phyloP scores from a whole-genome alignment of 1,139 yeast species.

The Wickerhamomyces sp. region DNA sequence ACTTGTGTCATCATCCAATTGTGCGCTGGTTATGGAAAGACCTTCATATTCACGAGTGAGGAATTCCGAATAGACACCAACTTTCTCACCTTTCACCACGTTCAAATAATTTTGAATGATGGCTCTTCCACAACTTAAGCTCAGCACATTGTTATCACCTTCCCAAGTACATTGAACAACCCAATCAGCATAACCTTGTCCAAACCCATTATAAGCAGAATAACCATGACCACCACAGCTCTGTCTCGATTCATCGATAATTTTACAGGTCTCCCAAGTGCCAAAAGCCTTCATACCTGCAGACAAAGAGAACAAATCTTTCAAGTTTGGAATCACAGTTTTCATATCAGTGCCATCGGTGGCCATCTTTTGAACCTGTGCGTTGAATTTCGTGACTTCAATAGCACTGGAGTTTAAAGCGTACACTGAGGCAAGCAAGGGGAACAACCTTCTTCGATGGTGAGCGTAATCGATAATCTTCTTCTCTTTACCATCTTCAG shows the following conservation, averaged over 20 bases:
- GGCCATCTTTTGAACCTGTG: slow-evolving; percentile 54
- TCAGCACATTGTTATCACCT: slow-evolving; percentile 86
- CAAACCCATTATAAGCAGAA: slow-evolving; percentile 83
- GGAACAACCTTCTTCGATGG: slow-evolving; percentile 81
- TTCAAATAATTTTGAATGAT: slow-evolving; percentile 41
- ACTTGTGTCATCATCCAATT: slow-evolving; percentile 26
- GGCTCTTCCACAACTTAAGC: slow-evolving; percentile 78
- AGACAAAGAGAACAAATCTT: slow-evolving; percentile 74
- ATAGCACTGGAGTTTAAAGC: slow-evolving; percentile 58
- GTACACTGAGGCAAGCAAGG: slow-evolving; percentile 62
- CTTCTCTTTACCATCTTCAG: slow-evolving; percentile 37
- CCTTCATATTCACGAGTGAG: slow-evolving; percentile 21
- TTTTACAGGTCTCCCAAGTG: slow-evolving; percentile 77
- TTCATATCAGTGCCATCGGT: slow-evolving; percentile 39
- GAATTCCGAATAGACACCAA: slow-evolving; percentile 27
- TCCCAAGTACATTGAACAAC: slow-evolving; percentile 97
- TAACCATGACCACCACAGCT: slow-evolving; percentile 96
- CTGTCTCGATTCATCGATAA: slow-evolving; percentile 85
- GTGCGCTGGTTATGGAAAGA: slow-evolving; percentile 22
- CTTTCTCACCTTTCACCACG: slow-evolving; percentile 19
- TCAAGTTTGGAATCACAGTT: slow-evolving; percentile 52
- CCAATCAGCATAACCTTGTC: slow-evolving; percentile 85
- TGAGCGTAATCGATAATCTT: slow-evolving; percentile 77
- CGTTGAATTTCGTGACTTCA: slow-evolving; percentile 27
- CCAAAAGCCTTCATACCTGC: slow-evolving; percentile 87